Percentiles rank a stretch among this genome's conserved stretches.
Evolutionary conservation across 148 eudicot genomes (phyloP).

Genomic region (Rhododendron simsii): DNA sequence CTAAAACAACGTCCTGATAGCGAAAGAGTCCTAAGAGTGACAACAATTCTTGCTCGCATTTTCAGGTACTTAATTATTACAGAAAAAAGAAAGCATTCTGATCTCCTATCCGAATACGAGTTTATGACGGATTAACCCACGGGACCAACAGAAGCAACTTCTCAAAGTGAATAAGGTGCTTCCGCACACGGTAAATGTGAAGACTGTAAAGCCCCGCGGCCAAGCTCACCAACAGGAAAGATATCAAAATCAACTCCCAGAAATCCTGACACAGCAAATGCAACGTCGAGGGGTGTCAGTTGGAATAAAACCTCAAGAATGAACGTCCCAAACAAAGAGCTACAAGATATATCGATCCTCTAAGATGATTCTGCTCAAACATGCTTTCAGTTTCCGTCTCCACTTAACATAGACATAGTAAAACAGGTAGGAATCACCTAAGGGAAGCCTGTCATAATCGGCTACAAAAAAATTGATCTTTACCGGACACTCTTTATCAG

Average conservation of each 20-base stretch:
- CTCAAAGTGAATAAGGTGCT: constrained; percentile 74
- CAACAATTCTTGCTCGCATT: not conserved
- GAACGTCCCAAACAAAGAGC: not conserved
- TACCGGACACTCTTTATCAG: not conserved
- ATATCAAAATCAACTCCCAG: constrained; percentile 65
- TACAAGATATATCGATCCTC: not conserved
- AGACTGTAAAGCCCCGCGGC: constrained; percentile 65
- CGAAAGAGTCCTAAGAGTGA: not conserved
- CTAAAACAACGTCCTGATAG: not conserved
- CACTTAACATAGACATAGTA: not conserved
- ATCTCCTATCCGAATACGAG: not conserved
- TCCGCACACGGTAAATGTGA: constrained; percentile 61
- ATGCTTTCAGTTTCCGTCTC: not conserved
- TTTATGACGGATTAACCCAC: not conserved
- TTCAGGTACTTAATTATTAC: too few relatives aligned
- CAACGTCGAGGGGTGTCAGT: not conserved
- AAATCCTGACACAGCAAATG: constrained; percentile 51
- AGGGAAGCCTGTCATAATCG: not conserved
- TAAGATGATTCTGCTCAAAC: not conserved
- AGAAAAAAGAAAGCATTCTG: too few relatives aligned
- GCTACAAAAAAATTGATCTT: not conserved
- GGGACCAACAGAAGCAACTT: constrained; percentile 36
- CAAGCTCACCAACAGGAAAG: constrained; percentile 52
- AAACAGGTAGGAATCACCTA: not conserved
- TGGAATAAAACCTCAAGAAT: not conserved